Percentiles rank a stretch among this genome's conserved stretches.
These are phyloP conservation scores for Neurospora sp. DNA, from an alignment of 2,329 filamentous ascomycete genomes.

Conservation along the genomic window DNA sequence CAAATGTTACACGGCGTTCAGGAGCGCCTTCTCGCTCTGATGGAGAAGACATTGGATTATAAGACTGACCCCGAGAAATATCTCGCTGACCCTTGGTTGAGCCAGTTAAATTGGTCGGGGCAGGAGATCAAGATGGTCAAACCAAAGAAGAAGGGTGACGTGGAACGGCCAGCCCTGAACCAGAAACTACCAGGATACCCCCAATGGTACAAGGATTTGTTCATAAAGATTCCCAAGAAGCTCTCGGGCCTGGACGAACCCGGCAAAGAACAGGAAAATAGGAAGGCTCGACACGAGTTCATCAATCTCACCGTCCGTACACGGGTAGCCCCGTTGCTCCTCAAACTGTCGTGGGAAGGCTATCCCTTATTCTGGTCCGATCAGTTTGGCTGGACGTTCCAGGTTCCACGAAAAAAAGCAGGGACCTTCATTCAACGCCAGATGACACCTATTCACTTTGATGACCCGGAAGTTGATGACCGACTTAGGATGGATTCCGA, in stretches of 20 bases:
- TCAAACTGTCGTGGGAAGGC: constrained; percentile 81
- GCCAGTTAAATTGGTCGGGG: constrained; percentile 89
- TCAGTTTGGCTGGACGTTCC: constrained; percentile 86
- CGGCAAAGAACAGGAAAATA: neutral
- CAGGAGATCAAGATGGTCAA: constrained; percentile 89
- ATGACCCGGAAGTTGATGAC: constrained; percentile 57
- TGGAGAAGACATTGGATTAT: constrained; percentile 66
- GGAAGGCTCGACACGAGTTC: neutral
- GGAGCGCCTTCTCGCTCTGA: constrained; percentile 61
- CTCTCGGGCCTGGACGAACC: constrained; percentile 33
- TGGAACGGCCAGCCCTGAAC: constrained; percentile 63
- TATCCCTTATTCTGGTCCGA: constrained; percentile 90
- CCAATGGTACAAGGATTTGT: constrained; percentile 91
- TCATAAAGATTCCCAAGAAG: constrained; percentile 42
- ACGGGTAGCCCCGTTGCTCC: constrained; percentile 73
- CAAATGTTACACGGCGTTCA: constrained; percentile 68
- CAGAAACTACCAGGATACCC: constrained; percentile 96
- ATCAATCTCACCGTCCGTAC: constrained; percentile 81
- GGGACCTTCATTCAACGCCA: constrained; percentile 60
- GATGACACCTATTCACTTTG: constrained; percentile 66
- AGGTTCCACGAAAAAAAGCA: constrained; percentile 54
- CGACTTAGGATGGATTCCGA: constrained; percentile 54
- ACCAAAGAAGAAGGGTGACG: constrained; percentile 77
- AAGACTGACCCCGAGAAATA: constrained; percentile 63
- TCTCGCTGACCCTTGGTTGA: constrained; percentile 77